Evolutionary conservation across 257 asterid species (phyloP).

Genomic region (Eucommia ulmoides): DNA sequence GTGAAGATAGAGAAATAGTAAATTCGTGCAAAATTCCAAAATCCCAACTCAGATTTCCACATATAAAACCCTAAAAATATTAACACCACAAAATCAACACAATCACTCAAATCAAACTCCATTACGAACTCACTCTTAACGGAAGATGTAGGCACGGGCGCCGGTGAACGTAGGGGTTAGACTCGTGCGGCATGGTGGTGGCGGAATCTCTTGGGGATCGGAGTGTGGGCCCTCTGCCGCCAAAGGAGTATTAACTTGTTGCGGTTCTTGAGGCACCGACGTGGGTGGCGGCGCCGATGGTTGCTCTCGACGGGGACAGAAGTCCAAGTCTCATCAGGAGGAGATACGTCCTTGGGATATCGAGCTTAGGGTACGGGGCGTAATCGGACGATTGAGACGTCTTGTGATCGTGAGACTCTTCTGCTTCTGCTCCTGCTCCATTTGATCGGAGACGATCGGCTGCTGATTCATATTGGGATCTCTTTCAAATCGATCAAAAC

Average conservation of each 20-base stretch:
- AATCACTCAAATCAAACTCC: too few relatives aligned
- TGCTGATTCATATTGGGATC: too few relatives aligned
- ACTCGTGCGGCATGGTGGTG: constrained; percentile 67
- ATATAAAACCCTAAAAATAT: too few relatives aligned
- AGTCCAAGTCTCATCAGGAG: constrained; percentile 38
- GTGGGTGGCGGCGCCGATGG: constrained; percentile 5
- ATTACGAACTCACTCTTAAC: too few relatives aligned
- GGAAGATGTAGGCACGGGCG: too few relatives aligned
- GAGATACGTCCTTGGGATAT: constrained; percentile 43
- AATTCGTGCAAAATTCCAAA: too few relatives aligned
- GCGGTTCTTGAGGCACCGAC: constrained; percentile 17
- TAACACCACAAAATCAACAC: too few relatives aligned
- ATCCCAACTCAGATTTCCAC: neutral
- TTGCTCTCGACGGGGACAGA: constrained; percentile 23
- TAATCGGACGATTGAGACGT: constrained; percentile 27
- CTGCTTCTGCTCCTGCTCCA: too few relatives aligned
- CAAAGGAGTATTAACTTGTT: neutral
- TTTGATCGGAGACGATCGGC: too few relatives aligned
- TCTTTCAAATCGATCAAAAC: too few relatives aligned
- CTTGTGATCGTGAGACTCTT: neutral
- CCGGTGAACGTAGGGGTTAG: too few relatives aligned
- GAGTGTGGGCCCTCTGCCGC: constrained; percentile 5
- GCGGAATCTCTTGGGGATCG: constrained; percentile 16
- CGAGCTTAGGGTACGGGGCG: constrained; percentile 78
- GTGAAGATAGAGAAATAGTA: neutral